Base-by-base conservation (phyloP, 2,329 filamentous ascomycete genomes). In the Stemphylium lycopersici region DNA sequence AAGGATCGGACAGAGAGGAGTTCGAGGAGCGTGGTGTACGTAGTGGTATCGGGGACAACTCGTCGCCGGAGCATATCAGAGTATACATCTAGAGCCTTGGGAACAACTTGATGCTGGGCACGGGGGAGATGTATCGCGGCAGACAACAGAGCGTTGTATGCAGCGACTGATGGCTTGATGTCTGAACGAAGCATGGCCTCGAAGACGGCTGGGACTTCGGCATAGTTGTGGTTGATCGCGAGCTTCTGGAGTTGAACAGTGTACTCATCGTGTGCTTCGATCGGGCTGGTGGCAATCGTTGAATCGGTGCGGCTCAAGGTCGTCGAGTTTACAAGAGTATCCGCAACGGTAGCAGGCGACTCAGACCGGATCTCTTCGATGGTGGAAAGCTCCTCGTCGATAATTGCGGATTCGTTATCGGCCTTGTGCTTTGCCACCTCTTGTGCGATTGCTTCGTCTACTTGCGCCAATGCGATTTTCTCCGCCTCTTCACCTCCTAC, bases 81-180 rank as follows among this genome's bases (percentile, higher is more conserved):
- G 75, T 98, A 99, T 47, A 99, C 90, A 78, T 96, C 93, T 47
- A 98, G 83, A 4, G 91, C 92, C 79, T 96, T 96, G 58, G 91
- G 89, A 12, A 96, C 90, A 47, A 95, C 87, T 77, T 96, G 90
- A 48, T 89, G 89, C 75, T 88, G 90, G 74, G 90, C 88, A 20
- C 83, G 81, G 6, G 93, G 90, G 15, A 97, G 84, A 64, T 91
- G 84, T 58, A 97, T 91, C 12, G 92, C 92, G 5, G 95, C 91
- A 66, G 88, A 83, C 38, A 99, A 80, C 39, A 99, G 83, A 44
- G 91, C 90, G 73, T 97, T 97, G 82, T 99, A 99, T n/a, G 93
- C 90, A 41, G 86, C 83, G 42, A 91, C 86, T 6, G 89, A 90
- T 32, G 95, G 95, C 69, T 87, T 87, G 57, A 96, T 84, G 41